These are phyloP conservation scores for Helichrysum umbraculigerum DNA, from an alignment of 129 eudicot species.

Conservation along the genomic window DNA sequence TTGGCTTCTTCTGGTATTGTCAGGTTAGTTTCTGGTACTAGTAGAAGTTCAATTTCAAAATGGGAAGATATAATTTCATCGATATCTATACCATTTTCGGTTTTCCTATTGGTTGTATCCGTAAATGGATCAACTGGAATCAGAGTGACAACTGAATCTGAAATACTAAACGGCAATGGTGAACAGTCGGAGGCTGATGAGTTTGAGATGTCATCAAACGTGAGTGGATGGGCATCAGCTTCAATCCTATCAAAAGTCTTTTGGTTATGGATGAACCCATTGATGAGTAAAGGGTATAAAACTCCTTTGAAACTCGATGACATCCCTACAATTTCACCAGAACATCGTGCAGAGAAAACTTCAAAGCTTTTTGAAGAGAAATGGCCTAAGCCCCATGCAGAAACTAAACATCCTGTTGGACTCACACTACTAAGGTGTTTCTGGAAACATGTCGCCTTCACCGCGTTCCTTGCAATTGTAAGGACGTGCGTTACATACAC, in stretches of 20 bases:
- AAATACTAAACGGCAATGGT: background rate
- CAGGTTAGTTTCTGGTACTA: constrained; percentile 42
- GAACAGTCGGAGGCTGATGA: constrained; percentile 20
- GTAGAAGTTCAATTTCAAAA: constrained; percentile 17
- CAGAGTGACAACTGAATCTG: background rate
- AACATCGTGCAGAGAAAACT: constrained; percentile 70
- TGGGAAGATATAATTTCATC: constrained; percentile 51
- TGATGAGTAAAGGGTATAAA: constrained; percentile 56
- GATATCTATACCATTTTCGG: constrained; percentile 39
- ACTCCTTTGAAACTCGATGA: constrained; percentile 61
- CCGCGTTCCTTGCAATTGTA: constrained; percentile 61
- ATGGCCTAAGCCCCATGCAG: constrained; percentile 80
- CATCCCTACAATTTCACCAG: constrained; percentile 72
- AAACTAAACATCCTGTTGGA: constrained; percentile 65
- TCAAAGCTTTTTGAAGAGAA: constrained; percentile 60
- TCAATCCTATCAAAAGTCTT: constrained; percentile 63
- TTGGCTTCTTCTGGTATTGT: constrained; percentile 48
- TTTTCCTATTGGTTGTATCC: constrained; percentile 50
- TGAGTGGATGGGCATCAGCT: constrained; percentile 68
- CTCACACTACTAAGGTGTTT: constrained; percentile 67
- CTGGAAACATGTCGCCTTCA: constrained; percentile 68
- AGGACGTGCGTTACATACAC: constrained; percentile 75
- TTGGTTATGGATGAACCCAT: constrained; percentile 86
- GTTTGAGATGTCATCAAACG: constrained; percentile 6
- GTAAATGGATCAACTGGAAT: constrained; percentile 68